phyloP scores from a whole-genome alignment of 257 asterid species.

The Solanum lycopersicoides region DNA sequence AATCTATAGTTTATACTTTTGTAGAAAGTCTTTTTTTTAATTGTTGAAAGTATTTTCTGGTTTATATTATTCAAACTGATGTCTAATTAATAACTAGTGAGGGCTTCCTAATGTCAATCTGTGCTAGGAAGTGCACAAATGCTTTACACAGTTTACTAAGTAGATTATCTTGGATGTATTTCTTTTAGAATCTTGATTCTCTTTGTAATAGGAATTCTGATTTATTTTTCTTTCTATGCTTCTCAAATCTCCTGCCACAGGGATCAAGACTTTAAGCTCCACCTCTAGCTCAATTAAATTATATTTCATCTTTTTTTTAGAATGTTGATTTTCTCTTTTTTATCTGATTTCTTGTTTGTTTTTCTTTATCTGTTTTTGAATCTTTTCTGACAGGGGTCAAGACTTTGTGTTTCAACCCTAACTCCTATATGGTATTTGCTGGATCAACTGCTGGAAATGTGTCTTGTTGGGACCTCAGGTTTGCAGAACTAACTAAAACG shows the following conservation, averaged over 20 bases:
- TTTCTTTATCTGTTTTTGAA: neutral
- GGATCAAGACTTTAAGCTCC: conserved; percentile 52
- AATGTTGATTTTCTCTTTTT: neutral
- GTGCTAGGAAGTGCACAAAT: neutral
- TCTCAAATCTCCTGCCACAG: neutral
- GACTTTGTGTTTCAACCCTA: conserved; percentile 58
- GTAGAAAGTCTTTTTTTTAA: neutral
- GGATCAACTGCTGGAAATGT: conserved; percentile 78
- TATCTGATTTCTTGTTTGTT: neutral
- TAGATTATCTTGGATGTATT: neutral
- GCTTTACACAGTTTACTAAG: neutral
- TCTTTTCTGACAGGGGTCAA: conserved; percentile 32
- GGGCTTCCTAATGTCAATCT: neutral
- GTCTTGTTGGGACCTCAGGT: conserved; percentile 94
- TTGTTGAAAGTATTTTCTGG: neutral
- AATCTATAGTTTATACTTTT: neutral
- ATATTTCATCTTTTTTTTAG: neutral
- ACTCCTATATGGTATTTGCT: conserved; percentile 54
- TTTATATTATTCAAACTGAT: neutral
- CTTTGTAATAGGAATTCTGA: neutral
- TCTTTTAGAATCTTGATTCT: neutral
- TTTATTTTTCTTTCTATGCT: neutral
- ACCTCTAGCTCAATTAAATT: conserved; percentile 32
- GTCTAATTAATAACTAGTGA: neutral
- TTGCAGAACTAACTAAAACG: neutral